A percentile compares a stretch with the other conserved stretches of the same genome.
These are phyloP conservation scores for Trametes versicolor DNA, from an alignment of 1,284 basidiomycete species.

Conservation along the genomic window DNA sequence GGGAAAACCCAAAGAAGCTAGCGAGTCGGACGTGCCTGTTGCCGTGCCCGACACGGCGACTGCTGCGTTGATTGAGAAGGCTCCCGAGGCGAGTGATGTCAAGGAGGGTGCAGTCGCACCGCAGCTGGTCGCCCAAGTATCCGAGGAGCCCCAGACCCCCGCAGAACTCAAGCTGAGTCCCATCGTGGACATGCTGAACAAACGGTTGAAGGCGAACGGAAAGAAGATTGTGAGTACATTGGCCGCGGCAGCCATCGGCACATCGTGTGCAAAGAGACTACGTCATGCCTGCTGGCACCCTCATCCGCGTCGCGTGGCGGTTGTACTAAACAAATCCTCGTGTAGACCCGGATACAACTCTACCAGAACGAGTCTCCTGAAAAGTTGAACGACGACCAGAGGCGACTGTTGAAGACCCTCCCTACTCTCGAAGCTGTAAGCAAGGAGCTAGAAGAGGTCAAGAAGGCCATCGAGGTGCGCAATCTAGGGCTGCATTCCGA, in stretches of 20 bases:
- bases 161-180: constrained; percentile 66
- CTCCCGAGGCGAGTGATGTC: constrained; percentile 57
- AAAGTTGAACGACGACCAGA: constrained; percentile 88
- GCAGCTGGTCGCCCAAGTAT: constrained; percentile 55
- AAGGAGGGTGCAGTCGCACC: constrained; percentile 59
- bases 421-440: constrained; percentile 78
- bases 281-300: constrained; percentile 29
- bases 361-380: constrained; percentile 74
- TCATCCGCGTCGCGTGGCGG: constrained; percentile 7
- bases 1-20: constrained; percentile 39
- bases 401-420: constrained; percentile 72
- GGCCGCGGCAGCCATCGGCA: constrained; percentile 12
- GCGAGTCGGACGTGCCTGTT: constrained; percentile 35
- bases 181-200: constrained; percentile 79
- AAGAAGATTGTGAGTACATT: constrained; percentile 83
- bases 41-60: constrained; percentile 57
- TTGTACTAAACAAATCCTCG: constrained; percentile 23
- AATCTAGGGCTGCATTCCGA: not conserved
- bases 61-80: constrained; percentile 59
- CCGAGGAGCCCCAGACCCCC: constrained; percentile 50
- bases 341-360: constrained; percentile 73
- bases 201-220: constrained; percentile 75
- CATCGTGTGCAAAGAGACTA: constrained; percentile 12
- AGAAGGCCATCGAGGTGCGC: constrained; percentile 81
- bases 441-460: constrained; percentile 85